Evolutionary conservation across 352 stramenopile species (phyloP).

Genomic region (Globisporangium iwayamae): DNA sequence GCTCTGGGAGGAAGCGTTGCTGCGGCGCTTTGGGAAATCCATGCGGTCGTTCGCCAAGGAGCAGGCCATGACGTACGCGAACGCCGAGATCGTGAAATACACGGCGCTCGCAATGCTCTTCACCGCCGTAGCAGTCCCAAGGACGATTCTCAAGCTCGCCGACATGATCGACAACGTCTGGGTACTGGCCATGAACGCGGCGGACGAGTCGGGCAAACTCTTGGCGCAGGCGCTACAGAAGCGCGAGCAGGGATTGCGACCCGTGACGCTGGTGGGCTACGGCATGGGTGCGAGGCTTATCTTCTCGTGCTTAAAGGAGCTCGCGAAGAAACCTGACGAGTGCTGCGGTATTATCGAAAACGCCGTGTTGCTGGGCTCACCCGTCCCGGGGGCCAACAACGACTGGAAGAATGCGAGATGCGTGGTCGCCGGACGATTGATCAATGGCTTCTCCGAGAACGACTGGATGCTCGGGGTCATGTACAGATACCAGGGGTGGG

Average conservation of each 20-base stretch:
- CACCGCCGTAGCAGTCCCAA: slow-evolving; percentile 65
- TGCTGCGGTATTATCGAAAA: slow-evolving; percentile 86
- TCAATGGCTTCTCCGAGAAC: slow-evolving; percentile 89
- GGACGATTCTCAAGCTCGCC: slow-evolving; percentile 58
- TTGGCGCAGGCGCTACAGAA: slow-evolving; percentile 63
- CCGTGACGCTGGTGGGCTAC: slow-evolving; percentile 88
- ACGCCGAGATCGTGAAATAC: slow-evolving; percentile 69
- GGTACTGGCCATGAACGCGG: slow-evolving; percentile 75
- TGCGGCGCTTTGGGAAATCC: slow-evolving; percentile 73
- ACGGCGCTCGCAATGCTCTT: slow-evolving; percentile 76
- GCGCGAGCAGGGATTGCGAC: slow-evolving; percentile 71
- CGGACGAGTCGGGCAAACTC: slow-evolving; percentile 68
- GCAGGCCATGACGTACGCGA: slow-evolving; percentile 64
- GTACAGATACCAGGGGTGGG: slow-evolving; percentile 86
- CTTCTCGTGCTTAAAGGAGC: slow-evolving; percentile 86
- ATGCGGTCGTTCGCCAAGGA: slow-evolving; percentile 77
- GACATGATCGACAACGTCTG: slow-evolving; percentile 87
- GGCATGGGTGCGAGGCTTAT: slow-evolving; percentile 88
- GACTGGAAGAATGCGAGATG: slow-evolving; percentile 70
- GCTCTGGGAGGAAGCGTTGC: slow-evolving; percentile 66
- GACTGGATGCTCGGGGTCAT: slow-evolving; percentile 91
- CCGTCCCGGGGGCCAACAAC: slow-evolving; percentile 45
- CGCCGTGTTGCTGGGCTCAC: slow-evolving; percentile 82
- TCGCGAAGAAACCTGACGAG: slow-evolving; percentile 57
- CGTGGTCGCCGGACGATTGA: slow-evolving; percentile 80